Evolutionary conservation across 176 grass and related monocot species (phyloP).

Genomic region (Triticum dicoccoides): DNA sequence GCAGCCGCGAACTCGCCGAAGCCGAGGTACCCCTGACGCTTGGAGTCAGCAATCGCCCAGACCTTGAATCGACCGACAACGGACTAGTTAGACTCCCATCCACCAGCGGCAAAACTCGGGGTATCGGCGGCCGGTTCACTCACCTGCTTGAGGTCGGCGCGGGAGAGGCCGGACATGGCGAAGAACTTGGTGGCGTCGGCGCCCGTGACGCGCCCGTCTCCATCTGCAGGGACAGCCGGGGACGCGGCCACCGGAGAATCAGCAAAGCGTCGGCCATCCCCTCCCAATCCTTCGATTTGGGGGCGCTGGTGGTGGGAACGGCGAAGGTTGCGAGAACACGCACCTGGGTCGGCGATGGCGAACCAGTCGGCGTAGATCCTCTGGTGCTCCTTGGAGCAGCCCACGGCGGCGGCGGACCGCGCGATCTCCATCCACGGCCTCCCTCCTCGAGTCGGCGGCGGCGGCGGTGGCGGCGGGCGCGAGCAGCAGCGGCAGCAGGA

Average conservation of each 20-base stretch:
- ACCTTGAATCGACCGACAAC: conserved; percentile 38
- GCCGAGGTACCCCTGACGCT: conserved; percentile 85
- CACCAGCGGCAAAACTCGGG: background rate
- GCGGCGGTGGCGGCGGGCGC: background rate
- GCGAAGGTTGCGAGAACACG: background rate
- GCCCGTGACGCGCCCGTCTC: conserved; percentile 73
- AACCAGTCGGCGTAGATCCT: conserved; percentile 88
- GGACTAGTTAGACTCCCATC: background rate
- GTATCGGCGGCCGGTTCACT: background rate
- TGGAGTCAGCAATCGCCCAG: conserved; percentile 83
- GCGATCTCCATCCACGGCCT: conserved; percentile 58
- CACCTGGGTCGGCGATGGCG: conserved; percentile 71
- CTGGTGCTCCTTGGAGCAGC: conserved; percentile 70
- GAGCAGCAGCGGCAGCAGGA: conserved; percentile 14
- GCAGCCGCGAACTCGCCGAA: conserved; percentile 76
- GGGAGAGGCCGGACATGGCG: conserved; percentile 71
- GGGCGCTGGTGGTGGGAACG: background rate
- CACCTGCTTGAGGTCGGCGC: conserved; percentile 90
- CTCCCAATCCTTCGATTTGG: background rate
- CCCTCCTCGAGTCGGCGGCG: background rate
- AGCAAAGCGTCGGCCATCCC: background rate
- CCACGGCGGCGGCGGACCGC: conserved; percentile 17
- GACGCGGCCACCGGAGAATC: background rate
- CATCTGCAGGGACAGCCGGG: conserved; percentile 34
- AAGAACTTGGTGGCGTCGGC: conserved; percentile 81